Evolutionary conservation across 1,139 yeast species (phyloP).

Genomic region (Zhuliangozyma parablackwelliae): DNA sequence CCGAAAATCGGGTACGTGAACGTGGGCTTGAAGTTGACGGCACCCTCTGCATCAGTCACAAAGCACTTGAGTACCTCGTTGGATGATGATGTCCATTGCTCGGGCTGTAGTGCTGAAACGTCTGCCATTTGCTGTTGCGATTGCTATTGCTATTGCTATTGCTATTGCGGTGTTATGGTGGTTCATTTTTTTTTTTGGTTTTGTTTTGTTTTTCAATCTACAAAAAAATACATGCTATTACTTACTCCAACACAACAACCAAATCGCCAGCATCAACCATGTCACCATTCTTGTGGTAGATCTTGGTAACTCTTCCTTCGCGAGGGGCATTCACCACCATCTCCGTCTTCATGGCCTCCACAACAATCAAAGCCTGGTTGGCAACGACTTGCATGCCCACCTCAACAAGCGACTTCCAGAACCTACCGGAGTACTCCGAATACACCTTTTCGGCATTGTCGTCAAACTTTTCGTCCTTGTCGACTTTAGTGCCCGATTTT

Average conservation of each 20-base stretch:
- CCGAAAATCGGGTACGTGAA: constrained; percentile 95
- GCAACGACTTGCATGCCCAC: constrained; percentile 73
- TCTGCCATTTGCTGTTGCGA: neutral
- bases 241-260: constrained; percentile 59
- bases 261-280: constrained; percentile 95
- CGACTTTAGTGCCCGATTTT: constrained; percentile 37
- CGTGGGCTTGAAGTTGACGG: constrained; percentile 57
- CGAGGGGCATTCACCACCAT: constrained; percentile 78
- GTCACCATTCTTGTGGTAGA: constrained; percentile 81
- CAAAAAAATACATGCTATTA: neutral
- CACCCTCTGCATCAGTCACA: constrained; percentile 51
- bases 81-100: constrained; percentile 65
- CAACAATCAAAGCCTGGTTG: constrained; percentile 80
- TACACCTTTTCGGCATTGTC: constrained; percentile 80
- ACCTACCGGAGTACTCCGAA: constrained; percentile 92
- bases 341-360: constrained; percentile 98
- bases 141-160: neutral
- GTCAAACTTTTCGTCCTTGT: constrained; percentile 49
- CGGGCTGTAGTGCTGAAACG: constrained; percentile 38
- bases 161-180: neutral
- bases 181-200: no score
- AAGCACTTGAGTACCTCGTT: constrained; percentile 57
- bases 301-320: constrained; percentile 72
- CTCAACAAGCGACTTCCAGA: constrained; percentile 86
- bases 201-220: neutral